Percentiles rank a stretch among this genome's conserved stretches.
Evolutionary conservation across 495 filamentous ascomycete species (phyloP).

Genomic region (Filosporella fistucella): DNA sequence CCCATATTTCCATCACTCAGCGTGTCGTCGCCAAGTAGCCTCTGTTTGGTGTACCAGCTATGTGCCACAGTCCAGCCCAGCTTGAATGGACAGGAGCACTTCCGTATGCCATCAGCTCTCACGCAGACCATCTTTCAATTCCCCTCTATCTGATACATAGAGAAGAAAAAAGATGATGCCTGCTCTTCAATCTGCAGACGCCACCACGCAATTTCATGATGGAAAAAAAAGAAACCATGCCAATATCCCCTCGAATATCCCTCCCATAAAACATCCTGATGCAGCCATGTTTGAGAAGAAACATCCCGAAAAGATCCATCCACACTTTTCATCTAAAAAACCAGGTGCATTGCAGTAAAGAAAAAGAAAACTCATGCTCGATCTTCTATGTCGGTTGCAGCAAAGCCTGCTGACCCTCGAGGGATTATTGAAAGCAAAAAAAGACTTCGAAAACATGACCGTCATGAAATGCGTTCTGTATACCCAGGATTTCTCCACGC

Average conservation of each 20-base stretch:
- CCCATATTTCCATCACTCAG: constrained; percentile 10
- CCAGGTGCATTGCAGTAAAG: constrained; percentile 22
- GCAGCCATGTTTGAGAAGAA: not conserved
- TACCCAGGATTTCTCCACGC: constrained; percentile 13
- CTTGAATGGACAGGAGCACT: constrained; percentile 25
- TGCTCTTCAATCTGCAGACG: constrained; percentile 12
- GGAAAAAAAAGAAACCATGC: constrained; percentile 19
- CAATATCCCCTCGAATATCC: constrained; percentile 13
- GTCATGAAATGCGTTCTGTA: constrained; percentile 37
- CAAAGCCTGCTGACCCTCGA: constrained; percentile 20
- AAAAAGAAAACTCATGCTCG: constrained; percentile 28
- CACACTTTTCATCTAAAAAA: constrained; percentile 50
- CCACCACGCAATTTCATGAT: constrained; percentile 8
- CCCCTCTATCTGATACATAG: constrained; percentile 5
- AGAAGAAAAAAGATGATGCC: constrained; percentile 10
- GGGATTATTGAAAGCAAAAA: constrained; percentile 16
- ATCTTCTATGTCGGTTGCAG: constrained; percentile 25
- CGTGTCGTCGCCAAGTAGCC: constrained; percentile 2
- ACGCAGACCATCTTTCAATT: constrained; percentile 8
- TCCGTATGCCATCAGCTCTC: constrained; percentile 24
- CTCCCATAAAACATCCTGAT: constrained; percentile 11
- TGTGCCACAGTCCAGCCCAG: constrained; percentile 9
- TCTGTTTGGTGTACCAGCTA: constrained; percentile 1
- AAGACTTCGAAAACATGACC: constrained; percentile 31
- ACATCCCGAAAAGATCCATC: constrained; percentile 23